Percentiles rank a stretch among this genome's conserved stretches.
Evolutionary conservation across 2,329 filamentous ascomycete species (phyloP).

Genomic region (Metarhizium humberi): DNA sequence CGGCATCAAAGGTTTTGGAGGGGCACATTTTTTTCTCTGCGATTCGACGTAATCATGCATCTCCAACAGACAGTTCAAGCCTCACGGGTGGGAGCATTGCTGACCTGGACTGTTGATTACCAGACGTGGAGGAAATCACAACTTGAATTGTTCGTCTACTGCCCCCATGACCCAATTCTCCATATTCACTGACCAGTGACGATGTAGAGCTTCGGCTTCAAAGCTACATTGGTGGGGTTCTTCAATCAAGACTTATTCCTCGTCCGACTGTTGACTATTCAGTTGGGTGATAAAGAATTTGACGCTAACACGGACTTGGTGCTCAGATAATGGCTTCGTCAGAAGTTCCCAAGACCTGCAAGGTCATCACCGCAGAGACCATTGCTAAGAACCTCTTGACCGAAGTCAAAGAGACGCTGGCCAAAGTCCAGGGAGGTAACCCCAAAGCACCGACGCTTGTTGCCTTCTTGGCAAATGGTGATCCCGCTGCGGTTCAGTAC

Average conservation of each 20-base stretch:
- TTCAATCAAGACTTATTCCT: background rate
- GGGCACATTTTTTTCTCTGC: slow-evolving; percentile 12
- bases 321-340: slow-evolving; percentile 17
- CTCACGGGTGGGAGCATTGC: slow-evolving; percentile 3
- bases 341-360: slow-evolving; percentile 63
- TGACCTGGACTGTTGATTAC: background rate
- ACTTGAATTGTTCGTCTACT: background rate
- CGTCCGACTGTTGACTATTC: background rate
- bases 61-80: background rate
- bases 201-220: background rate
- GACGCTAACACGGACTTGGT: background rate
- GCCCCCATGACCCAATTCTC: background rate
- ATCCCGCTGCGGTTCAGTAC: slow-evolving; percentile 86
- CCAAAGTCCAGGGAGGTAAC: slow-evolving; percentile 52
- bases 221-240: background rate
- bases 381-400: slow-evolving; percentile 74
- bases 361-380: slow-evolving; percentile 81
- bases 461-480: slow-evolving; percentile 85
- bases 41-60: slow-evolving; percentile 1
- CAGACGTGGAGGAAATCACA: background rate
- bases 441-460: slow-evolving; percentile 63
- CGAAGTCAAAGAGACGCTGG: slow-evolving; percentile 69
- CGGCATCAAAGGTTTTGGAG: slow-evolving; percentile 8
- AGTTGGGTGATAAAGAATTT: background rate
- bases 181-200: slow-evolving; percentile 1